Base-by-base conservation (phyloP, 257 asterid genomes). In the Jasminum sambac region DNA sequence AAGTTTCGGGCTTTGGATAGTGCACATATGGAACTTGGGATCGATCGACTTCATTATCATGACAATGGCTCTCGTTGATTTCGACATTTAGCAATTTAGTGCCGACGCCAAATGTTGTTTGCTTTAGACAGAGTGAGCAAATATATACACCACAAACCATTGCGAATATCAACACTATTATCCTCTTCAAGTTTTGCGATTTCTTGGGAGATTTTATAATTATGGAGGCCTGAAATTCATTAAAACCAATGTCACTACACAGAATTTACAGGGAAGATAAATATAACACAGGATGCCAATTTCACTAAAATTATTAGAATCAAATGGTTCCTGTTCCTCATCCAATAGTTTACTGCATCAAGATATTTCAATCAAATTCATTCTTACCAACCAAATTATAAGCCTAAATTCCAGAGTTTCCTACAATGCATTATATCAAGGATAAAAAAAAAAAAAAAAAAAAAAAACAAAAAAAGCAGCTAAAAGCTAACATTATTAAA, bases 1-100 rank as follows among this genome's bases (percentile, higher is more conserved):
- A 91, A 24, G 99, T 84, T 25, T 71, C 75, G 38, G 99, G 99
- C 38, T 82, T 85, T 2, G 99, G 99, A 74, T 89, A 91, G 84
- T 89, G 96, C 77, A 86, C 69, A 65, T 73, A 76, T 0, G 96
- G 97, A 80, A 68, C 76, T 78, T 82, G 84, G 19, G 95, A 84
- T 71, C 63, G 78, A 79, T 87, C 87, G 14, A 80, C 67, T 74
- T 4, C 36, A 63, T 64, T 24, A 63, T 73, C 78, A n/a, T 67
- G 79, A 55, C 90, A 85, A 69, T 77, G 81, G 72, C 75, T 75
- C 67, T 38, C 74, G 0, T 72, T 72, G 76, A 77, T 82, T 71
- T 85, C 80, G 41, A 88, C 39, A 12, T 69, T 74, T 23, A 74
- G 43, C 62, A 79, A 72, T 65, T 78, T 83, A 3, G 71, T 67